Conservation (phyloP, 305 asterid species). For the Fraxinus dipetala region DNA sequence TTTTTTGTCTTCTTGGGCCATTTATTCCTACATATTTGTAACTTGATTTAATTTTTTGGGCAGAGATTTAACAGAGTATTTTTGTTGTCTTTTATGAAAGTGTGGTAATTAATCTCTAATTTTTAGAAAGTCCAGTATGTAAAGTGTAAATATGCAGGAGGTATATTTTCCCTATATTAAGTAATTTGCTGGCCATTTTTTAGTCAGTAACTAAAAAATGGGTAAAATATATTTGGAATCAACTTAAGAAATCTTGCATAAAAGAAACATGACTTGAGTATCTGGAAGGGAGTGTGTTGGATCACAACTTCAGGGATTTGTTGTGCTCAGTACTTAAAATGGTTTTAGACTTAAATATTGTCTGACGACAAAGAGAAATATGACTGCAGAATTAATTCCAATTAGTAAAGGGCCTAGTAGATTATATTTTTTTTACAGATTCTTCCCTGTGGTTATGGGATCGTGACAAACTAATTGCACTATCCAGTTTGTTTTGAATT, state of each 20-base stretch:
- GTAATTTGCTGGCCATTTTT: not conserved
- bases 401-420: not conserved
- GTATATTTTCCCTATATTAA: not conserved
- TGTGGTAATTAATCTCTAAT: not conserved
- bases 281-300: not conserved
- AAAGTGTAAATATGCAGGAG: not conserved
- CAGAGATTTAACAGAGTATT: not conserved
- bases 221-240: not conserved
- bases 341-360: not conserved
- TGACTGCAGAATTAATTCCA: not conserved
- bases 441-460: not conserved
- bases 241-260: not conserved
- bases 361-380: not conserved
- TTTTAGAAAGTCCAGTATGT: not conserved
- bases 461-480: not conserved
- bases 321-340: not conserved
- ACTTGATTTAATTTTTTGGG: not conserved
- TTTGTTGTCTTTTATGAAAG: not conserved
- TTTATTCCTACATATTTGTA: not conserved
- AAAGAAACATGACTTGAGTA: not conserved
- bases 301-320: not conserved
- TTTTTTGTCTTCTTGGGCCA: not conserved
- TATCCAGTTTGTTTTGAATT: not conserved
- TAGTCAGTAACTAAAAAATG: not conserved
- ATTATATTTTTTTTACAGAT: not conserved